phyloP scores from a whole-genome alignment of 345 rosid species.

The Camelina sativa region DNA sequence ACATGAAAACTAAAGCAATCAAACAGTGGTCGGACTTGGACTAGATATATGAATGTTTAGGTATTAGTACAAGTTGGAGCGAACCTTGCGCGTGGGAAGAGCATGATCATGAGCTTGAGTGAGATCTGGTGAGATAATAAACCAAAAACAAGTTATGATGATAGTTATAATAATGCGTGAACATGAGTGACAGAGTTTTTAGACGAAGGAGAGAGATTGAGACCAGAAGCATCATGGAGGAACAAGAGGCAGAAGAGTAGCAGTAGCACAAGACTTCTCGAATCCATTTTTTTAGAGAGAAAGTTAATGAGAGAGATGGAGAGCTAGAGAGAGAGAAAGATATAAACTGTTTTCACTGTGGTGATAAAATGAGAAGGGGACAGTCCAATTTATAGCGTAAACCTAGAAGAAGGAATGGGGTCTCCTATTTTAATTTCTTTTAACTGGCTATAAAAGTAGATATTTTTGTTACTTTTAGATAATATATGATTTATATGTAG shows the following conservation, averaged over 20 bases:
- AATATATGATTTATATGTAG: neutral
- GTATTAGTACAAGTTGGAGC: constrained; percentile 3
- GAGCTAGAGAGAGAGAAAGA: neutral
- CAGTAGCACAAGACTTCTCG: constrained; percentile 31
- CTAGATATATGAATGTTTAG: neutral
- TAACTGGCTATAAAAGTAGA: neutral
- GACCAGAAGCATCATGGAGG: constrained; percentile 52
- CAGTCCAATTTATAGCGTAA: constrained; percentile 25
- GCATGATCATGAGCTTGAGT: constrained; percentile 33
- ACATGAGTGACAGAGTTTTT: constrained; percentile 1
- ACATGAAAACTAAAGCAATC: constrained; percentile 3
- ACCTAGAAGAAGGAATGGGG: neutral
- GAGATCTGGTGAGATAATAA: constrained; percentile 33
- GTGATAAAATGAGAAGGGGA: constrained; percentile 8
- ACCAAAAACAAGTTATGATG: neutral
- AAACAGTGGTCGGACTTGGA: constrained; percentile 1
- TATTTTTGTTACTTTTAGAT: neutral
- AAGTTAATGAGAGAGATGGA: neutral
- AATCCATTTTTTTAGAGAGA: constrained; percentile 21
- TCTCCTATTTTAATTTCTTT: neutral
- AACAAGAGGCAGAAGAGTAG: constrained; percentile 46
- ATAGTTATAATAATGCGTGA: neutral
- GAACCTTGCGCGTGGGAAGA: constrained; percentile 47
- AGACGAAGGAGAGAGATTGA: neutral
- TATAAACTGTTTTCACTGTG: constrained; percentile 8